A percentile compares a stretch with the other conserved stretches of the same genome.
phyloP scores from a whole-genome alignment of 164 flowering plant genomes.

The Malania oleifera region DNA sequence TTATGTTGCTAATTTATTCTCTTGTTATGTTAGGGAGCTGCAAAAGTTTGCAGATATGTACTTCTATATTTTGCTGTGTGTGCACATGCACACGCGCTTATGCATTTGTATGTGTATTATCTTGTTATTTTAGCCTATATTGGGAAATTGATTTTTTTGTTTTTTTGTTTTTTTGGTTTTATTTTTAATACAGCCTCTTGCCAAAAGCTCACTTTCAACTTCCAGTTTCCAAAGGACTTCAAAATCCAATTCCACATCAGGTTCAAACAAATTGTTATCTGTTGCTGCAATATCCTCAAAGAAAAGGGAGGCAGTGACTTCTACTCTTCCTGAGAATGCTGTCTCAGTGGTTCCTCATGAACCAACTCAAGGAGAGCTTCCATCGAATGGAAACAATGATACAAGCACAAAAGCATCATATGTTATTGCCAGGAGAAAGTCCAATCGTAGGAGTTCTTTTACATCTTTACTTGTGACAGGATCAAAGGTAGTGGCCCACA shows the following conservation, averaged over 20 bases:
- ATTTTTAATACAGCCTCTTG: slow-evolving; percentile 41
- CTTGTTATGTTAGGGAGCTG: too few species aligned
- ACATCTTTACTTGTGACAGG: slow-evolving; percentile 52
- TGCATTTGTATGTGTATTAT: too few species aligned
- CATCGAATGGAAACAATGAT: slow-evolving; percentile 19
- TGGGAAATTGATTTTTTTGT: too few species aligned
- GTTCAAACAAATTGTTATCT: slow-evolving; percentile 22
- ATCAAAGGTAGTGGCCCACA: slow-evolving; percentile 46
- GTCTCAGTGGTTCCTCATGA: slow-evolving; percentile 19
- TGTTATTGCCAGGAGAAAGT: slow-evolving; percentile 26
- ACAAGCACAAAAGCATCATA: slow-evolving; percentile 17
- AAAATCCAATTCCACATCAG: slow-evolving; percentile 26
- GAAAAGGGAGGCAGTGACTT: slow-evolving; percentile 11
- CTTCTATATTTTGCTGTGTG: too few species aligned
- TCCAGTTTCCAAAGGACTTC: slow-evolving; percentile 20
- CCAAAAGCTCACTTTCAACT: slow-evolving; percentile 18
- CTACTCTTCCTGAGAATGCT: slow-evolving; percentile 18
- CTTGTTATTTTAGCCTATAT: too few species aligned
- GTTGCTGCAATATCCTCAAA: slow-evolving; percentile 27
- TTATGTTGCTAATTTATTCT: too few species aligned
- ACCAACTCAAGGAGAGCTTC: slow-evolving; percentile 19
- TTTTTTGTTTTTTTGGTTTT: too few species aligned
- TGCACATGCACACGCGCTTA: too few species aligned
- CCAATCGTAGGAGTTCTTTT: slow-evolving; percentile 63
- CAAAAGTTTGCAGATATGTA: too few species aligned